Conservation (phyloP, 495 filamentous ascomycete genomes). For the Penicillium mononematosum region DNA sequence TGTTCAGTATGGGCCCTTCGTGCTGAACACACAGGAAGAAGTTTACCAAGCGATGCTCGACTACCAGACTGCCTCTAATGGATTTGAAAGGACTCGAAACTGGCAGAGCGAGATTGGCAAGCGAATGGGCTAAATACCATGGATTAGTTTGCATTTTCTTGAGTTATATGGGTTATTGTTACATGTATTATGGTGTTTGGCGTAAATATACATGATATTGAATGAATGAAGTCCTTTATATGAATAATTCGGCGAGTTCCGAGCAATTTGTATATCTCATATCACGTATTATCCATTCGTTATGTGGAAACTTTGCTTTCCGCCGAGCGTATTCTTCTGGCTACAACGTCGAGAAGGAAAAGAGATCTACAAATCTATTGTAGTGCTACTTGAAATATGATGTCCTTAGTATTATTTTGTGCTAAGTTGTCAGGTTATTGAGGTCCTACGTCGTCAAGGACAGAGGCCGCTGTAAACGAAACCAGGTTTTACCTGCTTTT, state of each 20-base stretch:
- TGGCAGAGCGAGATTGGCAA: slow-evolving; percentile 97
- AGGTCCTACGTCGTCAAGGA: background rate
- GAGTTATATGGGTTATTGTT: slow-evolving; percentile 6
- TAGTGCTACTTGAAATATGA: background rate
- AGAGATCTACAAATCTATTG: background rate
- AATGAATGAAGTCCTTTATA: background rate
- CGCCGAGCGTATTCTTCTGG: background rate
- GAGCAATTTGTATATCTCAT: background rate
- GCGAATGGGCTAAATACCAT: slow-evolving; percentile 50
- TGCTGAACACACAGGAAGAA: slow-evolving; percentile 77
- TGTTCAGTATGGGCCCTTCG: slow-evolving; percentile 96
- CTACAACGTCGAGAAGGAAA: background rate
- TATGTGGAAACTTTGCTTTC: background rate
- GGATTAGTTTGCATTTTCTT: slow-evolving; percentile 1
- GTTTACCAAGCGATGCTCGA: slow-evolving; percentile 90
- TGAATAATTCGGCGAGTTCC: background rate
- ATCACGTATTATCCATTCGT: background rate
- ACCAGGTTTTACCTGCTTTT: background rate
- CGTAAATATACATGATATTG: background rate
- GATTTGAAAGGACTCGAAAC: slow-evolving; percentile 79
- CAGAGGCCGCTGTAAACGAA: background rate
- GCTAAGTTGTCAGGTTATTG: background rate
- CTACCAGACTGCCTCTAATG: slow-evolving; percentile 79
- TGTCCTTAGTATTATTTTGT: no score
- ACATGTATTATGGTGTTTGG: slow-evolving; percentile 1